These are phyloP conservation scores for Cucurbita argyrosperma DNA, from an alignment of 306 rosid species.

Conservation along the genomic window DNA sequence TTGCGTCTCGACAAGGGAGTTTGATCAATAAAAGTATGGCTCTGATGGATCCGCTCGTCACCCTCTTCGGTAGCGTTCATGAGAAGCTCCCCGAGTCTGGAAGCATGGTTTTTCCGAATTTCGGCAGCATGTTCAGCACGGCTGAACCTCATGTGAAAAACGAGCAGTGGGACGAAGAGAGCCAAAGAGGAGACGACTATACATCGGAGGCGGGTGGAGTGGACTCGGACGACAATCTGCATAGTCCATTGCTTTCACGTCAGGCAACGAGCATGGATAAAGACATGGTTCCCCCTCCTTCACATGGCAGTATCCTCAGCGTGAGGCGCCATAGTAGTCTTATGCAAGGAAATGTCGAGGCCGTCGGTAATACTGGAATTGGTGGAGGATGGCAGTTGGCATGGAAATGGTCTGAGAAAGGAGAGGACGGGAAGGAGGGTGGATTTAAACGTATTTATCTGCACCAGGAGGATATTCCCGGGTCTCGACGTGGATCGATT, in stretches of 20 bases:
- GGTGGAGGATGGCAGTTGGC: conserved; percentile 98
- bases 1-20: conserved; percentile 89
- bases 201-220: conserved; percentile 43
- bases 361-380: conserved; percentile 60
- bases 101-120: conserved; percentile 52
- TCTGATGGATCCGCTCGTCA: conserved; percentile 70
- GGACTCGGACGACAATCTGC: conserved; percentile 75
- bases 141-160: conserved; percentile 41
- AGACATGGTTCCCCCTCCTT: conserved; percentile 51
- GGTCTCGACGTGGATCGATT: conserved; percentile 62
- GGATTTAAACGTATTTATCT: conserved; percentile 73
- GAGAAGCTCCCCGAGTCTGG: conserved; percentile 58
- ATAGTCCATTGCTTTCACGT: conserved; percentile 76
- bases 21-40: conserved; percentile 35
- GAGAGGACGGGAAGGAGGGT: conserved; percentile 54
- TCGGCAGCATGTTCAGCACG: conserved; percentile 80
- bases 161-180: conserved; percentile 79
- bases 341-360: conserved; percentile 61
- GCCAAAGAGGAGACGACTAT: conserved; percentile 61
- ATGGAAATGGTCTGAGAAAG: conserved; percentile 82
- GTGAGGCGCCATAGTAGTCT: conserved; percentile 73
- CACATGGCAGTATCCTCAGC: conserved; percentile 56
- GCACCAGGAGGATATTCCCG: conserved; percentile 60
- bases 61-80: conserved; percentile 64
- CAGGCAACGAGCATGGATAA: conserved; percentile 78